phyloP scores from a whole-genome alignment of 1,139 yeast genomes.

The Blastobotrys ciferrii region DNA sequence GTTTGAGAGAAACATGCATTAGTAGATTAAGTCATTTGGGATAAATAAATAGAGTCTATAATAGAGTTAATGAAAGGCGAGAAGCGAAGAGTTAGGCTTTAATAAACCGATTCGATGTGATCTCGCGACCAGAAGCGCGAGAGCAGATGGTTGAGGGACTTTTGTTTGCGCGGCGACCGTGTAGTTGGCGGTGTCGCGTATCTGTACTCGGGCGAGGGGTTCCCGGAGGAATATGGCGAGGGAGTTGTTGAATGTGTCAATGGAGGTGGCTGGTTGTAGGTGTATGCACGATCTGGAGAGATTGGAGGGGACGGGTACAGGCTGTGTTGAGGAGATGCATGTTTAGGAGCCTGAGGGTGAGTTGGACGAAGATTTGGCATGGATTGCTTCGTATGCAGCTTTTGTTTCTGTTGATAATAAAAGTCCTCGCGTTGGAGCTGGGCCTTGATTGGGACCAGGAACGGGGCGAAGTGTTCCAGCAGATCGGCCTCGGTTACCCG shows the following conservation, averaged over 20 bases:
- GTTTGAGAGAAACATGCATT: slow-evolving; percentile 1
- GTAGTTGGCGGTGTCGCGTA: slow-evolving; percentile 15
- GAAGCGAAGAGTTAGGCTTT: slow-evolving; percentile 1
- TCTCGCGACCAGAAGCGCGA: slow-evolving; percentile 19
- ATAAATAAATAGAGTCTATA: slow-evolving; percentile 5
- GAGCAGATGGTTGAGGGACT: slow-evolving; percentile 14
- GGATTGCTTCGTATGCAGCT: slow-evolving; percentile 7
- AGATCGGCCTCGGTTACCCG: slow-evolving; percentile 68
- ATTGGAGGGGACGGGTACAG: slow-evolving; percentile 19
- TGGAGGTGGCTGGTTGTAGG: slow-evolving; percentile 11
- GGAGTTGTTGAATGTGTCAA: slow-evolving; percentile 14
- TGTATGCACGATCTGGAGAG: slow-evolving; percentile 16
- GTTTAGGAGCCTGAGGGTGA: slow-evolving; percentile 10
- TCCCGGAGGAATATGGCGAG: slow-evolving; percentile 19
- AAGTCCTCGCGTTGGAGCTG: slow-evolving; percentile 26
- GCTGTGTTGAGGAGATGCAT: slow-evolving; percentile 4
- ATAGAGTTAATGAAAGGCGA: slow-evolving; percentile 5
- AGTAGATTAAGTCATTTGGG: no score
- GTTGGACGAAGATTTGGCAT: slow-evolving; percentile 13
- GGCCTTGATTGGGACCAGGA: slow-evolving; percentile 67
- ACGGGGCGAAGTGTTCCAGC: slow-evolving; percentile 65
- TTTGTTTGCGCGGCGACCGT: slow-evolving; percentile 16
- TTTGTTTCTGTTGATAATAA: slow-evolving; percentile 7
- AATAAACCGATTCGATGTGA: slow-evolving; percentile 15
- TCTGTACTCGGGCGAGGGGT: slow-evolving; percentile 20